Percentiles rank a stretch among this genome's conserved stretches.
These are phyloP conservation scores for Rhizopogon vesiculosus DNA, from an alignment of 768 basidiomycete genomes.

Conservation along the genomic window DNA sequence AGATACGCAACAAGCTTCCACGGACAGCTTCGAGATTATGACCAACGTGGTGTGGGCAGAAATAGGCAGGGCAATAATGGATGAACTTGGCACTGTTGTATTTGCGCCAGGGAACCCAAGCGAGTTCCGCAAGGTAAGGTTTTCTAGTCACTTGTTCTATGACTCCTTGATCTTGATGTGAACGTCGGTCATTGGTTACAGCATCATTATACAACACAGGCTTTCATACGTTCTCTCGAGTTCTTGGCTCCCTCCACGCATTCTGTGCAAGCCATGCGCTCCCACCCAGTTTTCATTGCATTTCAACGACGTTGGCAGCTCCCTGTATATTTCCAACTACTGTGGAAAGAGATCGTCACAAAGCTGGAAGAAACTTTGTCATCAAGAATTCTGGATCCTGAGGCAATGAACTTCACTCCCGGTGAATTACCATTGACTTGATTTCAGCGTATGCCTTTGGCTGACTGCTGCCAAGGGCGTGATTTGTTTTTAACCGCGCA, in stretches of 20 bases:
- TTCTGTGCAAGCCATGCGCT: conserved; percentile 67
- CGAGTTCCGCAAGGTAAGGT: conserved; percentile 76
- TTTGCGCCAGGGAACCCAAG: conserved; percentile 92
- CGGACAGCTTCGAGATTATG: conserved; percentile 73
- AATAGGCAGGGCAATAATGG: conserved; percentile 72
- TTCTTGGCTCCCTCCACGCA: conserved; percentile 71
- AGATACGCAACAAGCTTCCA: conserved; percentile 3
- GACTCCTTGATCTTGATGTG: neutral
- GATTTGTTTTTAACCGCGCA: conserved; percentile 55
- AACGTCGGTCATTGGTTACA: conserved; percentile 25
- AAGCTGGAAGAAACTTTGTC: conserved; percentile 67
- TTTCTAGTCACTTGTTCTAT: neutral
- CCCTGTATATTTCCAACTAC: conserved; percentile 92
- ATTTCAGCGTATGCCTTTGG: neutral
- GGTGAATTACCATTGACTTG: conserved; percentile 28
- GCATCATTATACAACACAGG: conserved; percentile 83
- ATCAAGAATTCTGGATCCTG: conserved; percentile 35
- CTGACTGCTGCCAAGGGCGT: conserved; percentile 12
- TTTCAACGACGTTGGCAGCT: conserved; percentile 94
- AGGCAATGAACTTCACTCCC: conserved; percentile 23
- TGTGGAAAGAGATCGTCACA: conserved; percentile 91
- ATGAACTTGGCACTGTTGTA: conserved; percentile 75
- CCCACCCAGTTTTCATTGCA: conserved; percentile 60
- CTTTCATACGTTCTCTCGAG: conserved; percentile 81
- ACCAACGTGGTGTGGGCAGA: conserved; percentile 89